These are phyloP conservation scores for Globisporangium nagaii DNA, from an alignment of 352 stramenopile species.

Conservation along the genomic window DNA sequence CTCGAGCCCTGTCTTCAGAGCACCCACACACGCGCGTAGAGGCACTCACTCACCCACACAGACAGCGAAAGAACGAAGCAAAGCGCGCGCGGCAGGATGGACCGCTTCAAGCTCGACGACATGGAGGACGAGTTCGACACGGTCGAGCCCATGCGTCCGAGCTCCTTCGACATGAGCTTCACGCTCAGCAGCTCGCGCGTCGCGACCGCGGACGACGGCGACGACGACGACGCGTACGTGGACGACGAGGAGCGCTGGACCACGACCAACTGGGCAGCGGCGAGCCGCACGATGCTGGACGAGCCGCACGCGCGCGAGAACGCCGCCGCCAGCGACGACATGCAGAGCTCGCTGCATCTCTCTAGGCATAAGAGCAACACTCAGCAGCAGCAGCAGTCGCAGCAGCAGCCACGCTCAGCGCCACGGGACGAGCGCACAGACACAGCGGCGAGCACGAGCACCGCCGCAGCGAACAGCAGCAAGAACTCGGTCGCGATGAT, in stretches of 20 bases:
- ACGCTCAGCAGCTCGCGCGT: constrained; percentile 55
- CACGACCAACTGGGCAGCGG: constrained; percentile 12
- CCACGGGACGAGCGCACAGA: neutral
- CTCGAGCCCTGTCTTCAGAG: no score
- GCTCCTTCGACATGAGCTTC: constrained; percentile 87
- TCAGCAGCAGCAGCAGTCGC: neutral
- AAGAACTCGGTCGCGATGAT: constrained; percentile 45
- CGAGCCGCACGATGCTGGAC: constrained; percentile 10
- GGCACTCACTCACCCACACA: neutral
- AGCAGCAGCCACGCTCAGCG: neutral
- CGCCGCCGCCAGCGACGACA: neutral
- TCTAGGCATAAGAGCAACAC: constrained; percentile 3
- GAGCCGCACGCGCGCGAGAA: neutral
- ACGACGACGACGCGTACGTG: constrained; percentile 18
- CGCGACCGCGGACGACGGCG: constrained; percentile 12
- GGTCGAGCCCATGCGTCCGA: constrained; percentile 81
- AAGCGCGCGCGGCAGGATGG: no score
- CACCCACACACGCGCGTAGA: neutral
- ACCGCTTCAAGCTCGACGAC: constrained; percentile 77
- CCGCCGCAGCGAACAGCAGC: constrained; percentile 12
- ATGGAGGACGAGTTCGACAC: constrained; percentile 77
- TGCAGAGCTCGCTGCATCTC: constrained; percentile 8
- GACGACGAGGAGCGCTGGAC: constrained; percentile 17
- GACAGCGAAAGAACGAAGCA: neutral
- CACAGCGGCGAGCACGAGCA: constrained; percentile 10